Base-by-base conservation (phyloP, 2,329 filamentous ascomycete genomes). In the Aspergillus sp. region DNA sequence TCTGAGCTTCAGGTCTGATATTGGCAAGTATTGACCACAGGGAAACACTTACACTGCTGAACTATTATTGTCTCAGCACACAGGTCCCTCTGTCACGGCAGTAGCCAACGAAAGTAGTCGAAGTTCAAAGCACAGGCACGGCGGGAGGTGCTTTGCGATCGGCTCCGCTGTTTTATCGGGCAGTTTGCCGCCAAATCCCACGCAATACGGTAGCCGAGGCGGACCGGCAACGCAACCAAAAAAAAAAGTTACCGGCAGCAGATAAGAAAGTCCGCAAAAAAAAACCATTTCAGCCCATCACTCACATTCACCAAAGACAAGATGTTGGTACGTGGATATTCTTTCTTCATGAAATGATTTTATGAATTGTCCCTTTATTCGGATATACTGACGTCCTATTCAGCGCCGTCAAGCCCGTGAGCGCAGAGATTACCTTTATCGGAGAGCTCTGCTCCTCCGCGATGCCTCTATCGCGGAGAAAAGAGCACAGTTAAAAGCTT, bases 391-490 rank as follows among this genome's bases (percentile, higher is more conserved):
- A 36, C 26, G 11, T 9, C 26, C 14, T 24, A 30, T 36, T 22
- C 40, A 82, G 76, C 83, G 87, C 65, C 83, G 86, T 79, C 87
- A 90, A 80, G 86, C 87, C 56, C 84, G 89, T 61, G 85, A 92
- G 72, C 81, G 90, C 63, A 82, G 89, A 62, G 90, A 95, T 69
- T 95, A 97, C 72, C 85, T 99, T 64, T 95, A 96, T 73, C 85
- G 93, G 55, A 87, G 89, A 66, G 93, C 94, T 35, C 81, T 96
- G 52, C 86, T 90, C 19, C 82, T 96, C 41, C 86, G 88, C 61
- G 90, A 96, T 76, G 93, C 93, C 56, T 93, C 96, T 66, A 95
- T 95, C 59, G 89, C 88, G 52, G 90, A 95, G 70, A 96, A 96
- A 72, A 82, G 93, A 64, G 88, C 92, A 36, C 89, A 95, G 69